phyloP scores from a whole-genome alignment of 2,329 filamentous ascomycete species.

The Stemphylium beticola region DNA sequence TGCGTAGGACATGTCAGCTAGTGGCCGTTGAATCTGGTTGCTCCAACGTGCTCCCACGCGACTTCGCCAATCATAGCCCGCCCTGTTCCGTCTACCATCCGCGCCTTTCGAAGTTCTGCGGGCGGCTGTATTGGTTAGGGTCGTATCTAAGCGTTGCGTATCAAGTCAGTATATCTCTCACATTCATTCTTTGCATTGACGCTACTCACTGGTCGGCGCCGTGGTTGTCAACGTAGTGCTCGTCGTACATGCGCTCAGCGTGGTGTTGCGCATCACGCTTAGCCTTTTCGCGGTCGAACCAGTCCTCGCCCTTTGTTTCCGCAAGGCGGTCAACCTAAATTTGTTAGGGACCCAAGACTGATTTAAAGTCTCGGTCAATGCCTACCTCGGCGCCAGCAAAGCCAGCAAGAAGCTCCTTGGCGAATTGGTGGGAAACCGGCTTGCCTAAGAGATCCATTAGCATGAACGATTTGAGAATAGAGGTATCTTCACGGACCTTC shows the following conservation, averaged over 20 bases:
- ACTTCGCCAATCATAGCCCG: slow-evolving; percentile 4
- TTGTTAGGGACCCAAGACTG: background rate
- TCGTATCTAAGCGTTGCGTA: slow-evolving; percentile 33
- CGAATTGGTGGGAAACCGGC: slow-evolving; percentile 72
- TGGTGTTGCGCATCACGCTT: slow-evolving; percentile 54
- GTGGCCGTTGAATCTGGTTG: background rate
- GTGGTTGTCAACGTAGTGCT: slow-evolving; percentile 53
- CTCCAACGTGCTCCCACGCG: background rate
- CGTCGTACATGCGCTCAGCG: slow-evolving; percentile 56
- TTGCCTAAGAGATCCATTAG: slow-evolving; percentile 59
- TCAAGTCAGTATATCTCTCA: too few relatives aligned
- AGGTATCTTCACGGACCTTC: slow-evolving; percentile 59
- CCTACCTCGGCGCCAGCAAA: slow-evolving; percentile 73
- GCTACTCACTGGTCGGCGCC: slow-evolving; percentile 49
- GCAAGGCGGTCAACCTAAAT: slow-evolving; percentile 66
- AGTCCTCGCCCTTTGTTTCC: slow-evolving; percentile 62
- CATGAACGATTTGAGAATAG: background rate
- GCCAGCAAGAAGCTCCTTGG: slow-evolving; percentile 77
- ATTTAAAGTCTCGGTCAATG: background rate
- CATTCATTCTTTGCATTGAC: too few relatives aligned
- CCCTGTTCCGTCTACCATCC: slow-evolving; percentile 30
- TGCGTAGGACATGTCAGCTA: background rate
- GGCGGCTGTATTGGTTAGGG: slow-evolving; percentile 51
- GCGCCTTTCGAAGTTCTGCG: slow-evolving; percentile 36
- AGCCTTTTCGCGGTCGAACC: slow-evolving; percentile 55